These are phyloP conservation scores for Themeda triandra DNA, from an alignment of 176 grass and related monocot genomes.

Conservation along the genomic window DNA sequence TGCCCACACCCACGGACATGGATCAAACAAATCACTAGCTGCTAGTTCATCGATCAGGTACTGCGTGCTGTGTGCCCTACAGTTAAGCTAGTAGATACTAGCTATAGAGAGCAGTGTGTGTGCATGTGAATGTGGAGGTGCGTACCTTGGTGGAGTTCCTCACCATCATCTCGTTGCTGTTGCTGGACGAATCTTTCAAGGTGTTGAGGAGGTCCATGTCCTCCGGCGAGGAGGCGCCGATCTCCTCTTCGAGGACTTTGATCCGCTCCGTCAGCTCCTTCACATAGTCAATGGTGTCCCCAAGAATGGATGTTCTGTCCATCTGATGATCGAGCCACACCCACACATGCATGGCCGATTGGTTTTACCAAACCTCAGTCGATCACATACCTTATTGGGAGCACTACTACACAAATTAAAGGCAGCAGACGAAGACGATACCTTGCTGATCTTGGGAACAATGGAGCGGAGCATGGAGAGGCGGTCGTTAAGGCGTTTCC, in stretches of 20 bases:
- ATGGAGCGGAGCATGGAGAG: constrained; percentile 93
- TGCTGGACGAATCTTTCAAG: constrained; percentile 24
- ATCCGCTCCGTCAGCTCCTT: constrained; percentile 75
- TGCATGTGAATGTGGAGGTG: neutral
- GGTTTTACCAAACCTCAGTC: neutral
- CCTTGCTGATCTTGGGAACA: constrained; percentile 85
- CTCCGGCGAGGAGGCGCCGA: constrained; percentile 20
- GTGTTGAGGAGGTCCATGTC: constrained; percentile 47
- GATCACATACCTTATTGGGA: neutral
- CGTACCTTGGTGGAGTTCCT: constrained; percentile 70
- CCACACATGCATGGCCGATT: neutral
- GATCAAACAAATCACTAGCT: constrained; percentile 1
- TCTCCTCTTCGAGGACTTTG: constrained; percentile 59
- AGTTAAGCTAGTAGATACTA: neutral
- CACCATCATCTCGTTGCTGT: constrained; percentile 47
- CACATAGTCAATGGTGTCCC: constrained; percentile 85
- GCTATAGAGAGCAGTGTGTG: neutral
- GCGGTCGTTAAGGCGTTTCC: constrained; percentile 81
- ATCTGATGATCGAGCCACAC: constrained; percentile 29
- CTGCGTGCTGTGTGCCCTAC: neutral
- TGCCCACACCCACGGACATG: neutral
- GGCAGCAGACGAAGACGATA: neutral
- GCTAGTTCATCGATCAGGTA: neutral
- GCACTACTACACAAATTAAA: neutral
- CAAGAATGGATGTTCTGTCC: constrained; percentile 79